Base-by-base conservation (phyloP, 2,329 filamentous ascomycete genomes). In the Echinosphaeria canescens region DNA sequence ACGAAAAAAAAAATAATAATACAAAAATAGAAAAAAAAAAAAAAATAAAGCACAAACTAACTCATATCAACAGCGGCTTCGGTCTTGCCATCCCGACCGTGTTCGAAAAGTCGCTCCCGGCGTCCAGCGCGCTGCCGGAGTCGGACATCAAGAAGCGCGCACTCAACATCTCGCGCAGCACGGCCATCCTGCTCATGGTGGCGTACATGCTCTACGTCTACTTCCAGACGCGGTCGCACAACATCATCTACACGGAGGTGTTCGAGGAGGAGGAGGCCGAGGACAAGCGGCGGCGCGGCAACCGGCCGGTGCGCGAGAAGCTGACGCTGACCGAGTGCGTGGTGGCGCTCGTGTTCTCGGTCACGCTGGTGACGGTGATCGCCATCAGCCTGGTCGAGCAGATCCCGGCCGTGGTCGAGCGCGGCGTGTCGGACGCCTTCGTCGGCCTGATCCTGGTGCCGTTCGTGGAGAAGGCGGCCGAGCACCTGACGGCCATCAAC, bases 391-490 rank as follows among this genome's bases (percentile, higher is more conserved):
- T 88, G 11, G 78, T 88, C 10, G 51, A 69, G 27, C 56, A 84
- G 40, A 88, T 88, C 31, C 59, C 68, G 20, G 54, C 49, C 38
- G 64, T 66, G 4, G 59, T 65, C 20, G 37, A 48, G 13, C 48
- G 48, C 13, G 36, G 43, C 30, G 47, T 67, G 11, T 57, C 56
- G 0, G 59, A 63, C 29, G 51, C 61, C 2, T 63, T 62, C 33
- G 60, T 66, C 48, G 61, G 79, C 38, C 54, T 90, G 20, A 85
- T 88, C 35, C 58, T 90, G 1, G 63, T 88, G 5, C 73, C 78
- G 4, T 58, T 90, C 0, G 79, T 88, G 5, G 81, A 90, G 42
- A 90, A 91, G 48, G 72, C 75, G 3, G 79, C 80, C 10, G 80
- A 90, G 47, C 80, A 90, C 47, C 53, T 90, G 25, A 84, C 76